Conservation (phyloP, 2,329 filamentous ascomycete species). For the Clonostachys chloroleuca region DNA sequence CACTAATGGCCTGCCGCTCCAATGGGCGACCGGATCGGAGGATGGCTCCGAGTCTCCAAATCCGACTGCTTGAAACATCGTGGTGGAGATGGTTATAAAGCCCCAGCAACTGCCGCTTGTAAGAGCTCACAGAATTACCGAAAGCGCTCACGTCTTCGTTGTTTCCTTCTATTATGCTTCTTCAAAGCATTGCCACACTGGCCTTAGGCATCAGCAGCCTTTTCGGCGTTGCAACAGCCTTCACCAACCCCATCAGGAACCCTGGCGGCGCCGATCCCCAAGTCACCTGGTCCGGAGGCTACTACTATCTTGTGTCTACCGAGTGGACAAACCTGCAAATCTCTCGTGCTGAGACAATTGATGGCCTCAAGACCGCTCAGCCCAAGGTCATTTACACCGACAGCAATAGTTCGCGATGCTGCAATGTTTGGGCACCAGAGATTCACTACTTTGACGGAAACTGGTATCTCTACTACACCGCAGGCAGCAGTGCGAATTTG, state of each 20-base stretch:
- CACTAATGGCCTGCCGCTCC: too few species aligned
- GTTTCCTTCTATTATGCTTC: too few species aligned
- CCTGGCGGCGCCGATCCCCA: conserved; percentile 48
- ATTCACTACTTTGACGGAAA: conserved; percentile 41
- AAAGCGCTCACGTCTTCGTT: too few species aligned
- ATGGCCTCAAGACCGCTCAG: conserved; percentile 47
- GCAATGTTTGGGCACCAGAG: conserved; percentile 56
- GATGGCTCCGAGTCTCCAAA: too few species aligned
- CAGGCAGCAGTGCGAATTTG: conserved; percentile 37
- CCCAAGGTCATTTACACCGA: conserved; percentile 47
- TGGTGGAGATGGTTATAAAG: too few species aligned
- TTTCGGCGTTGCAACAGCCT: conserved; percentile 19
- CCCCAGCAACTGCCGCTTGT: too few species aligned
- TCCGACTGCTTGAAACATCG: too few species aligned
- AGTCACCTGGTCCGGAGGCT: conserved; percentile 45
- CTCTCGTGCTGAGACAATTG: conserved; percentile 46
- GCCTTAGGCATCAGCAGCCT: conserved; percentile 3
- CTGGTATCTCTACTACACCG: conserved; percentile 56
- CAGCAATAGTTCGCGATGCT: conserved; percentile 36
- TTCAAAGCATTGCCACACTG: too few species aligned
- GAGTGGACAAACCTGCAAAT: conserved; percentile 52
- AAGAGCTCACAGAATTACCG: too few species aligned
- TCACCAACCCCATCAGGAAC: conserved; percentile 46
- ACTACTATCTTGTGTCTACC: conserved; percentile 53
- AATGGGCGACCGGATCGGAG: too few species aligned